Percentiles rank a stretch among this genome's conserved stretches.
phyloP scores from a whole-genome alignment of 106 monocot genomes.

The Phalaenopsis aphrodite region DNA sequence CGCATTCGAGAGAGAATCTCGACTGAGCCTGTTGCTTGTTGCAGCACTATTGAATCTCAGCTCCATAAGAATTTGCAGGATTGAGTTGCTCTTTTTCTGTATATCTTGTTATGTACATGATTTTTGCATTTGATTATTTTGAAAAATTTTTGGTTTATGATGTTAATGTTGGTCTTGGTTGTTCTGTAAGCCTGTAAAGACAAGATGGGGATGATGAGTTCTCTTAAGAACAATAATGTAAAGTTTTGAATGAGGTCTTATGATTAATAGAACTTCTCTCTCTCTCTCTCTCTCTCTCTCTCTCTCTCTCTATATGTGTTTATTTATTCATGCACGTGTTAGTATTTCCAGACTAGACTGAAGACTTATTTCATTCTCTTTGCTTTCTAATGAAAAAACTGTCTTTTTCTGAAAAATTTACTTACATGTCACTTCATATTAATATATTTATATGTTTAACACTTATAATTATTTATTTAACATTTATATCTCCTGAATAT shows the following conservation, averaged over 20 bases:
- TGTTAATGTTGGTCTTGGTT: not conserved
- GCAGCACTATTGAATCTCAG: not conserved
- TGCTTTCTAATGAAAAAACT: no score
- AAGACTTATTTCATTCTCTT: no score
- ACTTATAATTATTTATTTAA: no score
- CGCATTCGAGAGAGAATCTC: conserved; percentile 11
- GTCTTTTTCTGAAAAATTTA: no score
- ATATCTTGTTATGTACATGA: not conserved
- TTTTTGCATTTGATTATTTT: not conserved
- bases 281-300: no score
- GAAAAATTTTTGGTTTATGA: not conserved
- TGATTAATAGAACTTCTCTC: not conserved
- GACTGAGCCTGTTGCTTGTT: not conserved
- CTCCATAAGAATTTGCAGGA: conserved; percentile 12
- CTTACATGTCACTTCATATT: no score
- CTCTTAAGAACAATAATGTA: not conserved
- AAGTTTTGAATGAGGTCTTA: not conserved
- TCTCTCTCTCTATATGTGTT: no score
- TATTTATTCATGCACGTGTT: no score
- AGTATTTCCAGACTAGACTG: no score
- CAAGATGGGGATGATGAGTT: not conserved
- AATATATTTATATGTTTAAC: no score
- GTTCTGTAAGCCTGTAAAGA: not conserved
- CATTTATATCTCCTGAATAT: no score
- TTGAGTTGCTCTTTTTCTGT: not conserved